phyloP scores from a whole-genome alignment of 176 grass and related monocot genomes.

The Aechmea fasciata region DNA sequence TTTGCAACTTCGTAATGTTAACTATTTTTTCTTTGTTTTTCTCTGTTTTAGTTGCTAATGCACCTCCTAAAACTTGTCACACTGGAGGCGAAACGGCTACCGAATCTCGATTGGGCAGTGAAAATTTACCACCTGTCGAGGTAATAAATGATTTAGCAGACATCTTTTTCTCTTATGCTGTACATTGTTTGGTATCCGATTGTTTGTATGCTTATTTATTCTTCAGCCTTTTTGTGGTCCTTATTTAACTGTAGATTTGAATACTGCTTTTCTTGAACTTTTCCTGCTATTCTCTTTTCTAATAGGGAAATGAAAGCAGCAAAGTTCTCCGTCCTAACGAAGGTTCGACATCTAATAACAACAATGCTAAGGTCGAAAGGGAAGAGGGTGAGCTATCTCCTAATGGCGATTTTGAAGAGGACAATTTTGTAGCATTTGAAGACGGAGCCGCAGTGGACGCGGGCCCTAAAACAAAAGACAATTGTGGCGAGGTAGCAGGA shows the following conservation, averaged over 20 bases:
- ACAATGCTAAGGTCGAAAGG: constrained; percentile 73
- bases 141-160: constrained; percentile 26
- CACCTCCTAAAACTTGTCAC: constrained; percentile 34
- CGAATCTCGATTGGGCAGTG: constrained; percentile 37
- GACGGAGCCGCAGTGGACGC: constrained; percentile 22
- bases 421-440: constrained; percentile 73
- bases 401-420: constrained; percentile 91
- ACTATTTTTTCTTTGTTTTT: constrained; percentile 19
- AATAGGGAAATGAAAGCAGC: constrained; percentile 37
- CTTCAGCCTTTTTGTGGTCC: no score
- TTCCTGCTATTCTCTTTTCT: constrained; percentile 14
- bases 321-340: constrained; percentile 41
- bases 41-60: constrained; percentile 31
- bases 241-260: no score
- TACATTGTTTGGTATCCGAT: neutral
- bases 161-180: neutral
- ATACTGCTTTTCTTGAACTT: neutral
- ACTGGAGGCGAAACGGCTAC: constrained; percentile 23
- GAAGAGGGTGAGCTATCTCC: constrained; percentile 98
- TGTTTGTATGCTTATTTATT: neutral
- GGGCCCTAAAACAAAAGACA: constrained; percentile 43
- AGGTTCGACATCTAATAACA: constrained; percentile 27
- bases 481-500: constrained; percentile 43
- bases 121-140: constrained; percentile 40
- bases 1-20: constrained; percentile 14